Evolutionary conservation across 176 grass and related monocot genomes (phyloP), one percentile per base, ranked within the genome.

Genomic region (Oryza brachyantha): DNA sequence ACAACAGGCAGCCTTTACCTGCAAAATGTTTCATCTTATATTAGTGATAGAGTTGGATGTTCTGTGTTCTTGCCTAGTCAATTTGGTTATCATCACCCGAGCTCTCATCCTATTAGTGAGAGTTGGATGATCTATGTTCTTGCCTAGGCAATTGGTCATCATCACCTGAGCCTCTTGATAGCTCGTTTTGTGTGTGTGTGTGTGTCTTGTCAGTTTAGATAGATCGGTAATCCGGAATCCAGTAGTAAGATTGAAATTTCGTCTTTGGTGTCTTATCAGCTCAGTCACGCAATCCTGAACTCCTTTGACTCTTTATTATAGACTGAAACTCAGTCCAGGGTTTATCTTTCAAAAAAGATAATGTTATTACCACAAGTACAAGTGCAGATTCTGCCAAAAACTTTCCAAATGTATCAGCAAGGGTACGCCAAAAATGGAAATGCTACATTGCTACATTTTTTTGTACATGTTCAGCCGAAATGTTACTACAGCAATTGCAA

Each of bases 401-500:
- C 42, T 8, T 8, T 17, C 26, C 25, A 7, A 42, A 19, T 17
- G 14, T 14, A 42, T 29, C 36, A 76, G 14, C 25, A 74, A 38
- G 32, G 8, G 29, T 17, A 0, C 22, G 7, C 25, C 16, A 6
- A 75, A 26, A 17, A 26, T 9, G 12, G 14, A 17, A 38, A 0
- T 43, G 37, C 5, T 13, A 38, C 50, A 41, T 24, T 57, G 7
- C 52, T 57, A 57, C 52, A 21, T 43, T 25, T 28, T 61, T 28
- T 43, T 60, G 66, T n/a, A 39, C 10, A 41, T 13, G 27, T 25
- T 76, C 25, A 7, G 19, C 16, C 17, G 3, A 68, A 68, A 38
- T 29, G 32, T 57, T 29, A 40, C 35, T 68, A 40, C n/a, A 64
- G 64, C 37, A 57, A 55, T 58, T 79, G 46, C 10, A 79, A n/a